phyloP scores from a whole-genome alignment of 768 basidiomycete species.

The Albatrellus ellisii region DNA sequence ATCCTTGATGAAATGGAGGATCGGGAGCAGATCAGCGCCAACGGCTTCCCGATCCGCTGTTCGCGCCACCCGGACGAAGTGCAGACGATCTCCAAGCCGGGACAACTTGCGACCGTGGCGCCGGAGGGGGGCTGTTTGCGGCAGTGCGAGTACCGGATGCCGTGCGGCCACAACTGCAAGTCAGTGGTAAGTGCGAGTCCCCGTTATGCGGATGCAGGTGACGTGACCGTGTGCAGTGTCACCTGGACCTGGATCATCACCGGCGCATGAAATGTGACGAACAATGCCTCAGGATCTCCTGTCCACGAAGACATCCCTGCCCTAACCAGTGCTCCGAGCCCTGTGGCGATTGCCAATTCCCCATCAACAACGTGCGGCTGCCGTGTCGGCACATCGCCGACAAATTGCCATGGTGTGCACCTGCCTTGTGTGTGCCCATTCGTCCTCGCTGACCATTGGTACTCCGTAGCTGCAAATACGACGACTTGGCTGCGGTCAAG shows the following conservation, averaged over 20 bases:
- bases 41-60: conserved; percentile 8
- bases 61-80: conserved; percentile 6
- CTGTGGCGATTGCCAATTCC: conserved; percentile 19
- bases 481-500: conserved; percentile 13
- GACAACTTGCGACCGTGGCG: conserved; percentile 5
- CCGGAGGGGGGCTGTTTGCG: conserved; percentile 20
- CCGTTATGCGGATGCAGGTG: not conserved
- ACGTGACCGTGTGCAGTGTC: conserved; percentile 9
- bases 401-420: conserved; percentile 18
- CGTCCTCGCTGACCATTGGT: not conserved
- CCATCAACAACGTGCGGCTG: conserved; percentile 14
- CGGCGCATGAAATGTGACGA: conserved; percentile 14
- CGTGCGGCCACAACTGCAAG: conserved; percentile 21
- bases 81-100: conserved; percentile 5
- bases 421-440: not conserved
- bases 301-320: conserved; percentile 18
- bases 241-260: conserved; percentile 15
- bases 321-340: conserved; percentile 16
- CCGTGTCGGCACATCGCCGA: conserved; percentile 17
- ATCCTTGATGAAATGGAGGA: conserved; percentile 45
- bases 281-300: conserved; percentile 14
- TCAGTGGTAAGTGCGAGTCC: conserved; percentile 12
- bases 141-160: conserved; percentile 17
- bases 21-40: conserved; percentile 18
- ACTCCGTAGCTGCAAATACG: conserved; percentile 16